Base-by-base conservation (phyloP, 1,284 basidiomycete species). In the Naganishia liquefaciens region DNA sequence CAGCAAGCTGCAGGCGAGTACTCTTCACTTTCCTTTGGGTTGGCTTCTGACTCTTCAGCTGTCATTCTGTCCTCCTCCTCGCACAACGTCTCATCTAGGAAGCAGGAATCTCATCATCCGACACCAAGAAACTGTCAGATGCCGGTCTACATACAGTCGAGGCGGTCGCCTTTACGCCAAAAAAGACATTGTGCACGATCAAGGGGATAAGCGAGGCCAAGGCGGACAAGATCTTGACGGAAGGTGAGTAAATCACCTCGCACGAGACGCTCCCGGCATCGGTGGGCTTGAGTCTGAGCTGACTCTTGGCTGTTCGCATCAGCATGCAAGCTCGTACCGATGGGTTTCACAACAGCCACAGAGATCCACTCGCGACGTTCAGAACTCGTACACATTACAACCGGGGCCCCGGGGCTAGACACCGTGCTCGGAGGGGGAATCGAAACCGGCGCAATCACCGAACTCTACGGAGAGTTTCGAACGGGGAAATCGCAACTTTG, bases 401-500 rank as follows among this genome's bases (percentile, higher is more conserved):
- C 96, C 0, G 96, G 96, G 9, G 94, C 92, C 1, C 94, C 93
- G 73, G 93, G 97, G 69, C 83, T 99, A 30, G 95, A 99, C 80
- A 92, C 93, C 1, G 85, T 99, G 27, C 83, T 99, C 2, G 96
- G 96, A 71, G 96, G 91, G 63, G 96, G 96, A 9, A 92, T 99
- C 72, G 96, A 99, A 81, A 99, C 96, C 13, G 96, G 96, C 44
- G 90, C 93, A 1, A 97, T 99, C 76, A 99, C 96, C 0, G 96
- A 99, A 79, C 82, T 99, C 27, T 99, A 97, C 80, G 96, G 96
- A 66, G 96, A 99, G 80, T 99, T 98, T 80, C 84, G 96, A 71
- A 99, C 96, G 10, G 96, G 96, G 65, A 99, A 99, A 81, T 96
- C 93, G 42, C 96, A 99, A 75, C 85, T 99, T 58, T 99, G 96